Conservation (phyloP, 73 alveolate genomes). For the Blepharisma japonicum region DNA sequence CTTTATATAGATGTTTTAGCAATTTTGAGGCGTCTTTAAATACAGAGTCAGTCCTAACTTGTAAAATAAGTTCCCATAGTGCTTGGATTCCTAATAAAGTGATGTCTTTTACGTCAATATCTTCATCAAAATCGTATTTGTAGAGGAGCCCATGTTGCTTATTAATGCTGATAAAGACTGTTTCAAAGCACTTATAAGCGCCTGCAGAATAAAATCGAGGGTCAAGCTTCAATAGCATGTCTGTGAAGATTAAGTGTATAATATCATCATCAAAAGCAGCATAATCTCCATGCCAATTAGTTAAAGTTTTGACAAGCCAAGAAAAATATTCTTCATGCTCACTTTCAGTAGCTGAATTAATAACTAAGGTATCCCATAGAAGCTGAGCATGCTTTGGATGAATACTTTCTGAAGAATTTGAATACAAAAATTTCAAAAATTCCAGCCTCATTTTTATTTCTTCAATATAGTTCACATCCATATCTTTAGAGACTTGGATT, state of each 20-base stretch:
- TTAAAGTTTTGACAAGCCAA: not conserved
- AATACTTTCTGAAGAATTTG: not conserved
- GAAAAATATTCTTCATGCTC: not conserved
- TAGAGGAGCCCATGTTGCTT: not conserved
- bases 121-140: not conserved
- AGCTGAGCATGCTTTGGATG: not conserved
- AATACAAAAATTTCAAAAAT: not conserved
- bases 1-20: not conserved
- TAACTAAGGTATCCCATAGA: conserved; percentile 12
- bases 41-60: not conserved
- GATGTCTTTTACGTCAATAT: not conserved
- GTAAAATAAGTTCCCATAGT: conserved; percentile 12
- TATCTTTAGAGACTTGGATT: conserved; percentile 6
- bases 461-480: not conserved
- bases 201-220: not conserved
- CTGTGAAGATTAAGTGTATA: not conserved
- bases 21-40: not conserved
- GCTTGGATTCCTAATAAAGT: not conserved
- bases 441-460: conserved; percentile 2
- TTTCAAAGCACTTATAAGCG: conserved; percentile 10
- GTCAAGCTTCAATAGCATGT: not conserved
- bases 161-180: not conserved
- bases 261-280: not conserved
- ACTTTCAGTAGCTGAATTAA: conserved; percentile 16
- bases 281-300: not conserved